A percentile compares a stretch with the other conserved stretches of the same genome.
Conservation (phyloP, 352 stramenopile genomes). For the Elongisporangium prolatum region DNA sequence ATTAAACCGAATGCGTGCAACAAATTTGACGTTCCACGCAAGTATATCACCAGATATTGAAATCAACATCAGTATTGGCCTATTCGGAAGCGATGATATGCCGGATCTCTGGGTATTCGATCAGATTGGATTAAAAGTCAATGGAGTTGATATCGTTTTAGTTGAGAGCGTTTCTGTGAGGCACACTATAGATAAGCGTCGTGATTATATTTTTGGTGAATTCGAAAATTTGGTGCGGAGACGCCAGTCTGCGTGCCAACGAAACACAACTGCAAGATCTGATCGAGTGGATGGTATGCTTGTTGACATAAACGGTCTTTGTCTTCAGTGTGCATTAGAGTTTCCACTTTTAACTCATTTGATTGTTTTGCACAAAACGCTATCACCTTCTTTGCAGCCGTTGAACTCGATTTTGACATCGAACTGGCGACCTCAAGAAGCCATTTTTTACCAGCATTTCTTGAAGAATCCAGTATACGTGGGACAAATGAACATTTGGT, state of each 20-base stretch:
- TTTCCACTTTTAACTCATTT: constrained; percentile 31
- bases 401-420: constrained; percentile 16
- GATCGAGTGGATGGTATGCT: constrained; percentile 40
- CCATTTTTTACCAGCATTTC: constrained; percentile 64
- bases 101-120: constrained; percentile 67
- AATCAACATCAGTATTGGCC: constrained; percentile 32
- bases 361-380: constrained; percentile 16
- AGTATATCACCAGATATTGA: constrained; percentile 24
- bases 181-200: constrained; percentile 42
- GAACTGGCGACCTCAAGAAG: constrained; percentile 60
- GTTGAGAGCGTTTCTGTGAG: constrained; percentile 36
- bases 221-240: constrained; percentile 57
- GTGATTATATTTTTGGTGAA: constrained; percentile 63
- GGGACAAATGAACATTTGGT: constrained; percentile 35
- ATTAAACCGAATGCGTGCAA: constrained; percentile 54
- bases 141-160: constrained; percentile 30
- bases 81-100: constrained; percentile 65
- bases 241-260: constrained; percentile 29
- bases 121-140: constrained; percentile 34
- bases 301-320: constrained; percentile 43
- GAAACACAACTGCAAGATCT: constrained; percentile 3
- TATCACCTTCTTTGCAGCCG: constrained; percentile 26
- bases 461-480: constrained; percentile 26
- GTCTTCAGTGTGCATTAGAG: constrained; percentile 23
- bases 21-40: constrained; percentile 36